These are phyloP conservation scores for Fonsecaea monophora DNA, from an alignment of 2,329 filamentous ascomycete genomes.

Conservation along the genomic window DNA sequence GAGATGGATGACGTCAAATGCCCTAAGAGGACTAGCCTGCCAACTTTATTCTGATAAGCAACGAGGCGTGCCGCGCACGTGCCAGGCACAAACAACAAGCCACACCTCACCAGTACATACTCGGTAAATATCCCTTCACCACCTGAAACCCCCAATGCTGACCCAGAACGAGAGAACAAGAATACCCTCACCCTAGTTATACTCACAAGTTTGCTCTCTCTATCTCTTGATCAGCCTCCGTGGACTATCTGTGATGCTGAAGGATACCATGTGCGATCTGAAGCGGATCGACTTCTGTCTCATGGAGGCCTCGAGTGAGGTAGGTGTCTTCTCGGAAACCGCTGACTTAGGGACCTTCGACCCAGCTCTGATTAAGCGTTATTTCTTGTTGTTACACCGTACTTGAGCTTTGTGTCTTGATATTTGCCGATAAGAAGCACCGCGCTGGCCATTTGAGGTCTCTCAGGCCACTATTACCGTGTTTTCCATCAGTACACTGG, in stretches of 20 bases:
- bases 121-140: neutral
- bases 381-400: neutral
- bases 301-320: neutral
- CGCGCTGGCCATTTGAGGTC: neutral
- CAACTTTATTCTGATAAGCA: neutral
- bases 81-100: too few relatives aligned
- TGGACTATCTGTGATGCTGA: neutral
- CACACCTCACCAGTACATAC: neutral
- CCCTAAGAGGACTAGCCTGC: neutral
- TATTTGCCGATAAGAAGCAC: neutral
- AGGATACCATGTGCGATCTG: neutral
- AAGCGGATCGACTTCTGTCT: neutral
- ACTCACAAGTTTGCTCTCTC: neutral
- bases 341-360: neutral
- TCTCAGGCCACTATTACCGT: neutral
- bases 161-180: neutral
- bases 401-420: neutral
- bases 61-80: too few relatives aligned
- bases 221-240: neutral
- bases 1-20: slow-evolving; percentile 9
- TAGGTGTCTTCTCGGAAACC: neutral
- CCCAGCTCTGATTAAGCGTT: neutral
- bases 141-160: neutral
- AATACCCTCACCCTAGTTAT: neutral
- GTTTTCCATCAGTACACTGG: neutral